Percentiles rank a stretch among this genome's conserved stretches.
Conservation (phyloP, 139 green algal species). For the Klebsormidium nitens region DNA sequence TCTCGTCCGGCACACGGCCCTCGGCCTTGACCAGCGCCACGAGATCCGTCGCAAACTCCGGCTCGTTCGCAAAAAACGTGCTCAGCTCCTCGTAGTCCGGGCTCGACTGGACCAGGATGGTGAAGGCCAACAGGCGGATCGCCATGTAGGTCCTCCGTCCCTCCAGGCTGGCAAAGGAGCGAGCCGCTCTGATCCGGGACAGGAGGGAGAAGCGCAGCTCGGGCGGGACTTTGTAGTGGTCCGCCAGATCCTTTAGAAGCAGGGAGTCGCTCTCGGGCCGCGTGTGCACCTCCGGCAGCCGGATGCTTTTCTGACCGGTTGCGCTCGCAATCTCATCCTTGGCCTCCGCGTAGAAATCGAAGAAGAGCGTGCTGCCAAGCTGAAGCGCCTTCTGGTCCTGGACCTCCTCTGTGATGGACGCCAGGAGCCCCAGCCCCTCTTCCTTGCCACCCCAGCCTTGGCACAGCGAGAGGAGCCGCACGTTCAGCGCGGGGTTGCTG, state of each 20-base stretch:
- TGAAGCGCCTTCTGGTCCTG: constrained; percentile 5
- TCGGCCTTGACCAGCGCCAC: constrained; percentile 60
- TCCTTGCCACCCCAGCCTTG: constrained; percentile 78
- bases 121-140: constrained; percentile 74
- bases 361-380: constrained; percentile 54
- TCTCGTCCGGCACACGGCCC: constrained; percentile 51
- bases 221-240: constrained; percentile 54
- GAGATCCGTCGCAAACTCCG: constrained; percentile 73
- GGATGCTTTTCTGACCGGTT: constrained; percentile 39
- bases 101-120: constrained; percentile 60
- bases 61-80: constrained; percentile 58
- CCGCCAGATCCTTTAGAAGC: constrained; percentile 59
- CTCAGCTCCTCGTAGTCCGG: constrained; percentile 57
- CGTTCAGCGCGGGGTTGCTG: constrained; percentile 52
- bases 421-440: constrained; percentile 63
- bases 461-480: constrained; percentile 59
- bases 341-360: constrained; percentile 61
- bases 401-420: constrained; percentile 29
- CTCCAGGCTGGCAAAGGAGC: constrained; percentile 51
- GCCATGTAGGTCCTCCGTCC: constrained; percentile 49
- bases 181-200: constrained; percentile 50
- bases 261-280: constrained; percentile 45
- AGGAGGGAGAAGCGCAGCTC: constrained; percentile 64
- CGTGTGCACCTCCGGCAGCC: constrained; percentile 41
- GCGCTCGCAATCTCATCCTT: background rate